Evolutionary conservation across 2,329 filamentous ascomycete genomes (phyloP), one percentile per base, ranked within the genome.

Genomic region (Hypoxylon sp.): DNA sequence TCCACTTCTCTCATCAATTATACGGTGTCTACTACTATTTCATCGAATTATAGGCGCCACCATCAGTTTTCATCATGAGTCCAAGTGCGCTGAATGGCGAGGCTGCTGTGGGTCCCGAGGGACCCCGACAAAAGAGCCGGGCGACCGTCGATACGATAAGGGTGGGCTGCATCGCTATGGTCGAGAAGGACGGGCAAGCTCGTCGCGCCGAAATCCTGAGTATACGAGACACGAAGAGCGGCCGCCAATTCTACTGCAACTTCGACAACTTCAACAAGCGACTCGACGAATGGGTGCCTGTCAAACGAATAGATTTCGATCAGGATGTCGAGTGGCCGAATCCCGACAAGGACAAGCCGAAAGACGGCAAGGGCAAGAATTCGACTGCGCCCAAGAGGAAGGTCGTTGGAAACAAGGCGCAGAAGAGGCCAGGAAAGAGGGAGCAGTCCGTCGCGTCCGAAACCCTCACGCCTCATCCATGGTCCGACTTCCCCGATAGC

Each of bases 221-320:
- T 66, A 97, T 98, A 74, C 91, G 93, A 77, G 93, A 95, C 66
- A 92, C 93, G 22, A 97, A 97, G 81, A 95, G 93, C 76, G 91
- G 92, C 14, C 91, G 93, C 42, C 92, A 93, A 61, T 98, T 95
- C 78, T 98, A 98, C 81, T 97, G 97, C 76, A 97, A 98, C 80
- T 98, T 98, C 79, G 94, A 97, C 78, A 97, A 97, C 77, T 98
- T 98, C 88, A 98, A 98, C 83, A 98, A 98, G 81, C 86, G 85
- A 72, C 81, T 89, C 11, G 84, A 88, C 83, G 96, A 99, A 85
- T 99, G 96, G 96, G 91, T 99, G 8, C 86, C 92, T 1, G 88
- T 92, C 31, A 86, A 89, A 37, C 89, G 96, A 37, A 93, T 99
- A 73, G 94, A 98, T 79, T 91, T 99, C 64, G 85, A 88, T 1